Conservation (phyloP, 1,284 basidiomycete species). For the Ceratobasidium sp. region DNA sequence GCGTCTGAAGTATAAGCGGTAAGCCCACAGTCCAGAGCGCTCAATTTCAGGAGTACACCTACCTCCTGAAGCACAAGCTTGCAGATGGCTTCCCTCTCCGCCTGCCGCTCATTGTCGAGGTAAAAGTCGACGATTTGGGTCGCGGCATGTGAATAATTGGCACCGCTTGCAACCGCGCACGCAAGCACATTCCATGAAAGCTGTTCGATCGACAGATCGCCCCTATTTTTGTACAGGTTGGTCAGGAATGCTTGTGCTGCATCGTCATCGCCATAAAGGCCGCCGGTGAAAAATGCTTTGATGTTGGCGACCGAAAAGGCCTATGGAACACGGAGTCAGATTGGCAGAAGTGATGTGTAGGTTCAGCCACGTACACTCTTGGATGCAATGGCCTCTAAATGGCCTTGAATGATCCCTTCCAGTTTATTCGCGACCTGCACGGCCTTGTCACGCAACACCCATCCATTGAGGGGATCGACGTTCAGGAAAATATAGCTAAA, state of each 20-base stretch:
- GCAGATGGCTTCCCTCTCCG: conserved; percentile 44
- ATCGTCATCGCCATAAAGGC: conserved; percentile 34
- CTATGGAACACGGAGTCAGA: neutral
- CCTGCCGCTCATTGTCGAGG: conserved; percentile 43
- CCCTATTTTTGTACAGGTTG: conserved; percentile 27
- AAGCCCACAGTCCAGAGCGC: neutral
- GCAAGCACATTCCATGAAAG: conserved; percentile 46
- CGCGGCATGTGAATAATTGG: conserved; percentile 45
- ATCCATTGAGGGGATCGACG: conserved; percentile 65
- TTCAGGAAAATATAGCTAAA: conserved; percentile 72
- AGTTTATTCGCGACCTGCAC: conserved; percentile 59
- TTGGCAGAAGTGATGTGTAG: neutral
- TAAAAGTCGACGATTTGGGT: conserved; percentile 47
- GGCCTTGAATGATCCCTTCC: conserved; percentile 57
- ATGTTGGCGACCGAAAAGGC: conserved; percentile 50
- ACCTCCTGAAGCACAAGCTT: conserved; percentile 31
- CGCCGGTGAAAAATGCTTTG: conserved; percentile 47
- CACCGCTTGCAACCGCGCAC: conserved; percentile 42
- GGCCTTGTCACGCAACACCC: conserved; percentile 65
- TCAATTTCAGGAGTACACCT: neutral
- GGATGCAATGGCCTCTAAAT: conserved; percentile 54
- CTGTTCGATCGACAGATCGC: conserved; percentile 34
- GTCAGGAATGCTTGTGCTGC: conserved; percentile 18
- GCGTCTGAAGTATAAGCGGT: conserved; percentile 8
- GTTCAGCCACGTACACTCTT: conserved; percentile 45